A percentile compares a stretch with the other conserved stretches of the same genome.
Evolutionary conservation across 805 yeast species (phyloP).

Genomic region (Komagataella pseudopastoris): DNA sequence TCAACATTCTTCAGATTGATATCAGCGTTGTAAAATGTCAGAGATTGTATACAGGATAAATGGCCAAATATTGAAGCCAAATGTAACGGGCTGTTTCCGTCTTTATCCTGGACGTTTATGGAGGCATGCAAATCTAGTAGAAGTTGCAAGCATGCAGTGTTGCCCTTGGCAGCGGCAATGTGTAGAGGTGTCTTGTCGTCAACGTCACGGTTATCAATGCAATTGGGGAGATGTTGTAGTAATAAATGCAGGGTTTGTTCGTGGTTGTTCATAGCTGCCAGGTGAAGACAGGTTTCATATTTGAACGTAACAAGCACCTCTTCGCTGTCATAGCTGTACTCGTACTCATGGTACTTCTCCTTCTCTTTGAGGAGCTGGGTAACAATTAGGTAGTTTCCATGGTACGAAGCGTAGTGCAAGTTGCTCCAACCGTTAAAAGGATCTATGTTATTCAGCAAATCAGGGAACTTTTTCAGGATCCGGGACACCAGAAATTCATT

Average conservation of each 20-base stretch:
- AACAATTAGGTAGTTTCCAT: constrained; percentile 40
- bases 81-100: constrained; percentile 78
- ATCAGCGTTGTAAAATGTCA: constrained; percentile 37
- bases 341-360: neutral
- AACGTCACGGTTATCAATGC: constrained; percentile 32
- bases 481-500: constrained; percentile 51
- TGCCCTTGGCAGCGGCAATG: constrained; percentile 47
- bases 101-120: constrained; percentile 52
- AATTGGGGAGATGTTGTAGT: constrained; percentile 46
- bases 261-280: constrained; percentile 38
- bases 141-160: constrained; percentile 47
- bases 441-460: constrained; percentile 54
- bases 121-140: constrained; percentile 69
- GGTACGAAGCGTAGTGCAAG: constrained; percentile 65
- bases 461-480: constrained; percentile 55
- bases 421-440: constrained; percentile 71
- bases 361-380: constrained; percentile 1
- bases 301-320: constrained; percentile 32
- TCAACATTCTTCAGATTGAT: constrained; percentile 32
- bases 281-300: constrained; percentile 55
- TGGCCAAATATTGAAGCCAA: constrained; percentile 65
- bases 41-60: constrained; percentile 36
- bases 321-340: constrained; percentile 9
- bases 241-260: constrained; percentile 63
- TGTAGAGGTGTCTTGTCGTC: constrained; percentile 55